These are phyloP conservation scores for Penicillium concentricum DNA, from an alignment of 2,329 filamentous ascomycete species.

Conservation along the genomic window DNA sequence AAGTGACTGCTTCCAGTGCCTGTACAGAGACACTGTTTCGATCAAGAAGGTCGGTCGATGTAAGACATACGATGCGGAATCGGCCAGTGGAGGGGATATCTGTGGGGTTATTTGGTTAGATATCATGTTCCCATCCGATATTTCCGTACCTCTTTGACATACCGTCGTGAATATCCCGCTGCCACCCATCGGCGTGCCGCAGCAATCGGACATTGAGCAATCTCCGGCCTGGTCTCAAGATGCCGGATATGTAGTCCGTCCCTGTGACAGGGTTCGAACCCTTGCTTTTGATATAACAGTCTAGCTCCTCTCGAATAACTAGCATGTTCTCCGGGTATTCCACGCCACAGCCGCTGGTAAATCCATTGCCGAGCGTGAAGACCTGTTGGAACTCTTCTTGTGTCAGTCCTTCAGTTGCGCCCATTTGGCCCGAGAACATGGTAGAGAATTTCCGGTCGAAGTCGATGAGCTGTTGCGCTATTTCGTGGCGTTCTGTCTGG, in stretches of 20 bases:
- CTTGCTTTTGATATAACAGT: constrained; percentile 5
- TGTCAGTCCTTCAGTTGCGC: constrained; percentile 25
- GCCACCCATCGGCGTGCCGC: constrained; percentile 35
- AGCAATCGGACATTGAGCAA: constrained; percentile 31
- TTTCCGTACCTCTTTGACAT: background rate
- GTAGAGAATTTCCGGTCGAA: constrained; percentile 40
- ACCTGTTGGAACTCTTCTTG: constrained; percentile 35
- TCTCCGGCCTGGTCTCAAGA: constrained; percentile 34
- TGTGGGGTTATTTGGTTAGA: background rate
- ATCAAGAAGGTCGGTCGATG: constrained; percentile 34
- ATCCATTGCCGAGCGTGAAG: constrained; percentile 35
- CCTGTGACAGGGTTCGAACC: constrained; percentile 20
- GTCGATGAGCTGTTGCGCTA: constrained; percentile 40
- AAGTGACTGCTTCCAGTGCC: constrained; percentile 22
- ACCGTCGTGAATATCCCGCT: constrained; percentile 32
- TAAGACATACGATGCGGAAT: constrained; percentile 36
- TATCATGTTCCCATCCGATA: background rate
- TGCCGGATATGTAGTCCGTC: constrained; percentile 35
- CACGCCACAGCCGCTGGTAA: constrained; percentile 41
- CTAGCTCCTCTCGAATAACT: constrained; percentile 22
- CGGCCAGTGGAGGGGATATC: constrained; percentile 37
- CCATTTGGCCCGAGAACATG: constrained; percentile 39
- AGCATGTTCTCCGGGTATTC: constrained; percentile 33
- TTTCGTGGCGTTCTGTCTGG: constrained; percentile 34
- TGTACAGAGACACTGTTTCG: constrained; percentile 24